A percentile compares a stretch with the other conserved stretches of the same genome.
Evolutionary conservation across 2,329 filamentous ascomycete genomes (phyloP).

Genomic region (Verruconis gallopava): DNA sequence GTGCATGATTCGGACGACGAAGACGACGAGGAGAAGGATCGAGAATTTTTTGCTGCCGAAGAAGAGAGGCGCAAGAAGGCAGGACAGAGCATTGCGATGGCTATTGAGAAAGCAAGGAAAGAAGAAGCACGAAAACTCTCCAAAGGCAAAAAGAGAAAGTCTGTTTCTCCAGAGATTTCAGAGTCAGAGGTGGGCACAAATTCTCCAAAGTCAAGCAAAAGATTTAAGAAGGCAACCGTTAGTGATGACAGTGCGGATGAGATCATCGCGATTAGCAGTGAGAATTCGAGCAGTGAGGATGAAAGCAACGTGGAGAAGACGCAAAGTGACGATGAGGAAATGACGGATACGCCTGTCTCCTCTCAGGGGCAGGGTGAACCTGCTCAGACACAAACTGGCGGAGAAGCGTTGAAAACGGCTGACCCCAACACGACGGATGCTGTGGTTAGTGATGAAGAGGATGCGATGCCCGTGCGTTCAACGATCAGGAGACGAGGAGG

Average conservation of each 20-base stretch:
- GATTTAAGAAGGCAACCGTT: not conserved
- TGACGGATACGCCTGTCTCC: slow-evolving; percentile 28
- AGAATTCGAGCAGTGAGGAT: slow-evolving; percentile 7
- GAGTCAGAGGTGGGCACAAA: not conserved
- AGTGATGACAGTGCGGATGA: slow-evolving; percentile 11
- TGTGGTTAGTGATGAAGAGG: slow-evolving; percentile 23
- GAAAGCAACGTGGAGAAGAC: slow-evolving; percentile 18
- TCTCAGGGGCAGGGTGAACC: slow-evolving; percentile 18
- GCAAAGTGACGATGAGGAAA: slow-evolving; percentile 20
- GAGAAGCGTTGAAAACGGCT: too few relatives aligned
- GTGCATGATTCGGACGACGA: slow-evolving; percentile 82
- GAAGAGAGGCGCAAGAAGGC: slow-evolving; percentile 45
- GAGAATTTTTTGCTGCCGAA: slow-evolving; percentile 67
- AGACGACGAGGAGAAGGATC: slow-evolving; percentile 61
- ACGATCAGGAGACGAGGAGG: slow-evolving; percentile 27
- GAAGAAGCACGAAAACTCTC: not conserved
- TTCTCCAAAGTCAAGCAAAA: not conserved
- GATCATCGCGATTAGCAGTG: slow-evolving; percentile 7
- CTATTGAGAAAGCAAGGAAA: slow-evolving; percentile 5
- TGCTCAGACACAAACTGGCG: too few relatives aligned
- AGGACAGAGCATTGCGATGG: slow-evolving; percentile 8
- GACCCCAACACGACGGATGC: slow-evolving; percentile 13
- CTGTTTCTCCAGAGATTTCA: not conserved
- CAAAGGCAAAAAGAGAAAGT: slow-evolving; percentile 10
- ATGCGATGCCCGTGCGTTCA: slow-evolving; percentile 22